Evolutionary conservation across 768 basidiomycete species (phyloP), one percentile per base, ranked within the genome.

Genomic region (Pisolithus sp.): DNA sequence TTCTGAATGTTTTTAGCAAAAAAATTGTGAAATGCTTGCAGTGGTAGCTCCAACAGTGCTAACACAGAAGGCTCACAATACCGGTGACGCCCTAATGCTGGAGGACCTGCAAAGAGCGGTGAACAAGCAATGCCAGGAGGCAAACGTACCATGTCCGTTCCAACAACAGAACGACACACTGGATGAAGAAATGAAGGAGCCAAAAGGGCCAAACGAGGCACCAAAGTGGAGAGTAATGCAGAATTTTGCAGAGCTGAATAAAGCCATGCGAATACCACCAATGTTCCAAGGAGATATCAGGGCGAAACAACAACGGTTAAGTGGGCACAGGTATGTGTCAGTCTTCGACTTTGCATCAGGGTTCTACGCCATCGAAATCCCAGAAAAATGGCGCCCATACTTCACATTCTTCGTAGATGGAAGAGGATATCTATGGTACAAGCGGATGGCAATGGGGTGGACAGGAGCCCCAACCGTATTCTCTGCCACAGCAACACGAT

Each of bases 31-130:
- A n/a, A n/a, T n/a, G n/a, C n/a, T n/a, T n/a, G n/a, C n/a, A n/a
- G n/a, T n/a, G n/a, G 38, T 40, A 13, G 17, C 23, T 34, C 62
- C 61, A 0, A 73, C 66, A 0, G 71, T 62, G 0, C 56, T 78
- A 0, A 72, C 71, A 0, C 58, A 67, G 49, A 76, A 77, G 47
- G 68, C 57, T 3, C 68, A 71, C 20, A 60, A 68, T 4, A 57
- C 58, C 0, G 24, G 23, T 5, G 59, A 52, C 0, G 69, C 72
- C 0, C 43, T 74, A 0, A 58, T 63, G 0, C 28, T 68, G 0
- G 69, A 71, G 4, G 71, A 75, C 36, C 64, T 76, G 0, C 56
- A 66, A 37, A 61, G 65, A 36, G 13, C 26, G 0, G 58, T 72
- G 3, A 73, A 75, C 50, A 62, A 23, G 9, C n/a, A 42, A 23